These are phyloP conservation scores for Craterostigma plantagineum DNA, from an alignment of 257 asterid genomes.

Conservation along the genomic window DNA sequence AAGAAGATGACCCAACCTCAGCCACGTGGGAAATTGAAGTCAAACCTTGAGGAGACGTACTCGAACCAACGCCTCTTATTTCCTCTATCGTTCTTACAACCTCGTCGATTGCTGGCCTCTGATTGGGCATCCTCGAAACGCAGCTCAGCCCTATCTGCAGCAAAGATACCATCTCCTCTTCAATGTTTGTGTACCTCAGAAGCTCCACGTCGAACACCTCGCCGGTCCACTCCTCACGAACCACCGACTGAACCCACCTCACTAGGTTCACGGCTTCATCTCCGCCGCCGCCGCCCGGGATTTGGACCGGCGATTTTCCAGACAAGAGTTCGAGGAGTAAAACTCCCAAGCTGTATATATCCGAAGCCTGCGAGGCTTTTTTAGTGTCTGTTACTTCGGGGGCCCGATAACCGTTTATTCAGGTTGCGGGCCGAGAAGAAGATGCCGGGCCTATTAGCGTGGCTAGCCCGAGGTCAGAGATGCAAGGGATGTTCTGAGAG, in stretches of 20 bases:
- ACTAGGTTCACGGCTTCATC: slow-evolving; percentile 14
- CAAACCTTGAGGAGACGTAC: no score
- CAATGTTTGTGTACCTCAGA: slow-evolving; percentile 6
- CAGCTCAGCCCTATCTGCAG: slow-evolving; percentile 15
- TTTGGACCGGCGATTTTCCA: slow-evolving; percentile 7
- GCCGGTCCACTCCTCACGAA: slow-evolving; percentile 5
- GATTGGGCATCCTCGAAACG: slow-evolving; percentile 6
- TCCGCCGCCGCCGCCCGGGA: slow-evolving; percentile 13
- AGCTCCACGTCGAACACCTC: slow-evolving; percentile 13
- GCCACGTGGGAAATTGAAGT: no score
- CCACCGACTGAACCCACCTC: slow-evolving; percentile 10
- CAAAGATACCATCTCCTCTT: slow-evolving; percentile 9
- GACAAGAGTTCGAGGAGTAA: slow-evolving; percentile 15
- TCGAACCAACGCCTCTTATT: no score
- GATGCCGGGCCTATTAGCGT: neutral
- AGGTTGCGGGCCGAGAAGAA: slow-evolving; percentile 4
- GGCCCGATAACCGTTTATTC: slow-evolving; percentile 5
- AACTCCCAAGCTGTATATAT: slow-evolving; percentile 20
- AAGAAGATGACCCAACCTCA: no score
- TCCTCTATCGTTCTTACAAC: slow-evolving; percentile 13
- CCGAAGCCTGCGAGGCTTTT: slow-evolving; percentile 14
- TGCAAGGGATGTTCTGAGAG: slow-evolving; percentile 6
- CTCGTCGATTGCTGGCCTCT: slow-evolving; percentile 15
- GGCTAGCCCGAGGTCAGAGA: slow-evolving; percentile 8
- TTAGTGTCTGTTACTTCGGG: slow-evolving; percentile 11